A percentile compares a stretch with the other conserved stretches of the same genome.
phyloP scores from a whole-genome alignment of 306 rosid species.

The Vicia faba region DNA sequence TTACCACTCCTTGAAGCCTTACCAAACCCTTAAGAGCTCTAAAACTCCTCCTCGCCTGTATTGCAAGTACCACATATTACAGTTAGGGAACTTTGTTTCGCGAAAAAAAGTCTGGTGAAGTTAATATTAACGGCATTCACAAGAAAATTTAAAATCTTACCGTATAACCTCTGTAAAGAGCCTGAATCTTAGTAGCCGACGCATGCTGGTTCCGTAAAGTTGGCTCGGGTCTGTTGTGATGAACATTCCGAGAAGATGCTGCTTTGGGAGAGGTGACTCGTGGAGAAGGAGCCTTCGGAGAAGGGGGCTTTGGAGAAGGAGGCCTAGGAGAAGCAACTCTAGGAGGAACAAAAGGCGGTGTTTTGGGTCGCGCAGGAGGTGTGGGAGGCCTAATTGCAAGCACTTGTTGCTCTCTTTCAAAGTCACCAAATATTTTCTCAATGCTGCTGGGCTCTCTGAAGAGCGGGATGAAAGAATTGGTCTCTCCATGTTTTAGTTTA shows the following conservation, averaged over 20 bases:
- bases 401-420: slow-evolving; percentile 87
- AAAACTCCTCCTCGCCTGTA: slow-evolving; percentile 90
- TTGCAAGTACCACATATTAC: slow-evolving; percentile 33
- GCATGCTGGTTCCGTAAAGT: slow-evolving; percentile 75
- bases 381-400: slow-evolving; percentile 58
- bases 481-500: slow-evolving; percentile 75
- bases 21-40: slow-evolving; percentile 93
- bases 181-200: slow-evolving; percentile 88
- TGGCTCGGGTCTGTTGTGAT: slow-evolving; percentile 76
- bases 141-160: slow-evolving; percentile 51
- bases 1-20: slow-evolving; percentile 97
- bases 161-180: slow-evolving; percentile 83
- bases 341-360: slow-evolving; percentile 67
- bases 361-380: slow-evolving; percentile 67
- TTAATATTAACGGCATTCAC: background rate
- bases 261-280: slow-evolving; percentile 57
- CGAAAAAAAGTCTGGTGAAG: slow-evolving; percentile 20
- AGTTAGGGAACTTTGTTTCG: slow-evolving; percentile 12
- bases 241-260: slow-evolving; percentile 53
- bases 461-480: slow-evolving; percentile 82
- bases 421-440: slow-evolving; percentile 93
- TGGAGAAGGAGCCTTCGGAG: slow-evolving; percentile 55
- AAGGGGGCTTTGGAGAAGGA: slow-evolving; percentile 57
- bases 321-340: slow-evolving; percentile 60
- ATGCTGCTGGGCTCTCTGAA: slow-evolving; percentile 96